Conservation (phyloP, 441 rosid genomes). For the Macaranga tanarius region DNA sequence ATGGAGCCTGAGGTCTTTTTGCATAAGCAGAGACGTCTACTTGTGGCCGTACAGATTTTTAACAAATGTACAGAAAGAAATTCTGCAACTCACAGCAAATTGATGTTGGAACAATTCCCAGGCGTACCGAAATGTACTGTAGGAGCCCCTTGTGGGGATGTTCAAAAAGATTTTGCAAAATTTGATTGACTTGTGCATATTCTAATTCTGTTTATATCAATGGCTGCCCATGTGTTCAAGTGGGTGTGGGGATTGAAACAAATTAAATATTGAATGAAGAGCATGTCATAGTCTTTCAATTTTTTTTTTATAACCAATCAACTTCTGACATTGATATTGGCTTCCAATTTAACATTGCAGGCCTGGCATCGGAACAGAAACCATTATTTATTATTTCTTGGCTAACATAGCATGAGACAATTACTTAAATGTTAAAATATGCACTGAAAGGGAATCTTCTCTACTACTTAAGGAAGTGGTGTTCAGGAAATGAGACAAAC, state of each 20-base stretch:
- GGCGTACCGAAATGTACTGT: neutral
- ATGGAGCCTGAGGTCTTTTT: neutral
- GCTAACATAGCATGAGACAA: neutral
- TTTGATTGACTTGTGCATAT: neutral
- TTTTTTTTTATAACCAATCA: neutral
- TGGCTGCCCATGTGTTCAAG: neutral
- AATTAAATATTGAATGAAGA: neutral
- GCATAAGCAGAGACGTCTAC: no score
- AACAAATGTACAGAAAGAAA: no score
- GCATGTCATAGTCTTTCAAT: neutral
- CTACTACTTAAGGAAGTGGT: neutral
- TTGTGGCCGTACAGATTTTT: no score
- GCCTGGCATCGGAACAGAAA: neutral
- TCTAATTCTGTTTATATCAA: neutral
- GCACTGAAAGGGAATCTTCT: neutral
- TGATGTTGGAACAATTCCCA: neutral
- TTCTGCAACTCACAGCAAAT: neutral
- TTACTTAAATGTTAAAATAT: no score
- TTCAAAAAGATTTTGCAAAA: neutral
- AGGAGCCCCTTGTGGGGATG: neutral
- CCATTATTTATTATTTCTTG: neutral
- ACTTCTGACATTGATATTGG: neutral
- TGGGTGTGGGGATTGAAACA: neutral
- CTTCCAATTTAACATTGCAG: neutral
- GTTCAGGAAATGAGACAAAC: neutral